These are phyloP conservation scores for Diaporthe longicolla DNA, from an alignment of 2,329 filamentous ascomycete genomes.

Conservation along the genomic window DNA sequence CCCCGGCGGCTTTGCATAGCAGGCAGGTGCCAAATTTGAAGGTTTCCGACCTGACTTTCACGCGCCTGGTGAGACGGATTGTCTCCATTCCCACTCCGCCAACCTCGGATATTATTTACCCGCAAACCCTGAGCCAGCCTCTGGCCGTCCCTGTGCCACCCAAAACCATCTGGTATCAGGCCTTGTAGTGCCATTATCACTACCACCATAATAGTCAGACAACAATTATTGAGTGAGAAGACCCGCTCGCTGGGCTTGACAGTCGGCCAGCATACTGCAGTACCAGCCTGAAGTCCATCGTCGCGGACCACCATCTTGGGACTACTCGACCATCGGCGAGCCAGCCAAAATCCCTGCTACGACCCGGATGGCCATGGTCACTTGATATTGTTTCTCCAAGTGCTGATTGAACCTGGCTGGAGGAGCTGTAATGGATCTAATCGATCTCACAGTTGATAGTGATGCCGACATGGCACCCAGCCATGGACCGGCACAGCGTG, in stretches of 20 bases:
- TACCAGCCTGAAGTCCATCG: background rate
- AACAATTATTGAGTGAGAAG: background rate
- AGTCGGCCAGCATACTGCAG: background rate
- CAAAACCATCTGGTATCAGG: background rate
- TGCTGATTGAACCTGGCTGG: background rate
- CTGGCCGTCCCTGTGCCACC: background rate
- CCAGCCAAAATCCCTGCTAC: background rate
- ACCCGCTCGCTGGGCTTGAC: background rate
- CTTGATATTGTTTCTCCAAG: background rate
- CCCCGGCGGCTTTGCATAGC: background rate
- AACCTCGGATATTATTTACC: background rate
- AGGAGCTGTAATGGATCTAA: slow-evolving; percentile 29
- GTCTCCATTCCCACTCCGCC: background rate
- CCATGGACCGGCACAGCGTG: background rate
- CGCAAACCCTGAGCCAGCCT: background rate
- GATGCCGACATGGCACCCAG: slow-evolving; percentile 30
- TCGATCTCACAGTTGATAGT: slow-evolving; percentile 38
- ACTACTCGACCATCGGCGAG: too few species aligned
- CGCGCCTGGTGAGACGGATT: background rate
- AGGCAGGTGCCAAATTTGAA: background rate
- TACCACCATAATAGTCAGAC: too few species aligned
- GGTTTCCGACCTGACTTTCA: background rate
- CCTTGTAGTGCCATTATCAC: background rate
- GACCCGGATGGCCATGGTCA: background rate
- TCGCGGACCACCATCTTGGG: background rate